phyloP scores from a whole-genome alignment of 148 eudicot species.

The Drosera capensis region DNA sequence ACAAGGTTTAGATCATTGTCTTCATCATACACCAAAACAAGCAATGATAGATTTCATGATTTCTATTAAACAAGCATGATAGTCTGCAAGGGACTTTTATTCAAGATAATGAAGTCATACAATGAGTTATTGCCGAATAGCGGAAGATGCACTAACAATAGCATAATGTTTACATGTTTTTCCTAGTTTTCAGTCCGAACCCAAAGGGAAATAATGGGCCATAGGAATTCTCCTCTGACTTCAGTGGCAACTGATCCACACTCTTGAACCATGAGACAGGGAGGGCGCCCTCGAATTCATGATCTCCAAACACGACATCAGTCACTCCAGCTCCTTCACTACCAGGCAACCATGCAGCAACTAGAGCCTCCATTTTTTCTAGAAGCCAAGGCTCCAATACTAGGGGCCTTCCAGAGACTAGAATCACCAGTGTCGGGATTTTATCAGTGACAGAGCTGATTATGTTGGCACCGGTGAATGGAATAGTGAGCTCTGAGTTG shows the following conservation, averaged over 20 bases:
- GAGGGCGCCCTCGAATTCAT: slow-evolving; percentile 58
- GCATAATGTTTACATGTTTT: not conserved
- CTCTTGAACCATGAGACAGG: slow-evolving; percentile 72
- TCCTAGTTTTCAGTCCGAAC: slow-evolving; percentile 52
- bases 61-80: no score
- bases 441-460: slow-evolving; percentile 41
- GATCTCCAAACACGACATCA: slow-evolving; percentile 76
- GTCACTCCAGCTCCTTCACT: slow-evolving; percentile 76
- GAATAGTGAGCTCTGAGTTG: slow-evolving; percentile 48
- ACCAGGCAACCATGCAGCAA: slow-evolving; percentile 96
- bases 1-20: no score
- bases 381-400: slow-evolving; percentile 49
- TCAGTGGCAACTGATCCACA: slow-evolving; percentile 62
- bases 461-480: slow-evolving; percentile 48
- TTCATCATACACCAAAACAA: no score
- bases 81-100: no score
- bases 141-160: no score
- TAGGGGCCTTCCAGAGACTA: slow-evolving; percentile 84
- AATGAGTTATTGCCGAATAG: no score
- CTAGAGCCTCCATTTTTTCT: slow-evolving; percentile 58
- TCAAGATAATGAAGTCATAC: no score
- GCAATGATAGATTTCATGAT: no score
- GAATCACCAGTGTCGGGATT: slow-evolving; percentile 61
- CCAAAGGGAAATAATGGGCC: slow-evolving; percentile 78
- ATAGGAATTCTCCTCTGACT: slow-evolving; percentile 24